Conservation (phyloP, 257 asterid genomes). For the Salvia splendens region DNA sequence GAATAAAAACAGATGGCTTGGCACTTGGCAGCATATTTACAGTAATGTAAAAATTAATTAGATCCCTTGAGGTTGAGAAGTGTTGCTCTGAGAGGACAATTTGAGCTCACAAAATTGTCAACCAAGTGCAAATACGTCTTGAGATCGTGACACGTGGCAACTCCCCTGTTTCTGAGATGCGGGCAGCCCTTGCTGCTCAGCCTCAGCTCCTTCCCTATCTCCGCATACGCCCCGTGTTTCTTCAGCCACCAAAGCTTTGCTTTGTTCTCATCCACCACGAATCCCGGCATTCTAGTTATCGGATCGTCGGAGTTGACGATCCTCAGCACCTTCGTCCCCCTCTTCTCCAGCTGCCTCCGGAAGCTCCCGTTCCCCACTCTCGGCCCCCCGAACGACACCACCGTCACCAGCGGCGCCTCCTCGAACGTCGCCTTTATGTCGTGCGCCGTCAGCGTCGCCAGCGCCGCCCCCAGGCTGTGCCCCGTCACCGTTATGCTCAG, state of each 20-base stretch:
- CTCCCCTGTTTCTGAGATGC: constrained; percentile 41
- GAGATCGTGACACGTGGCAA: constrained; percentile 73
- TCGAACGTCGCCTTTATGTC: constrained; percentile 60
- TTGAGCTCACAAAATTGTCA: constrained; percentile 55
- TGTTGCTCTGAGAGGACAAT: constrained; percentile 63
- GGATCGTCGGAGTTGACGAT: constrained; percentile 79
- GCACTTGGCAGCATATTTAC: too few relatives aligned
- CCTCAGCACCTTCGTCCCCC: constrained; percentile 64
- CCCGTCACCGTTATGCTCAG: constrained; percentile 91
- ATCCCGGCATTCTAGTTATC: constrained; percentile 80
- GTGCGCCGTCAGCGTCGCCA: constrained; percentile 81
- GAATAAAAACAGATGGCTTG: too few relatives aligned
- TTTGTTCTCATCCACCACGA: constrained; percentile 45
- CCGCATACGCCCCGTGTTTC: constrained; percentile 70
- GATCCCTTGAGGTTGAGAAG: too few relatives aligned
- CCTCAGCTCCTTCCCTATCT: constrained; percentile 77
- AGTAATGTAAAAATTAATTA: too few relatives aligned
- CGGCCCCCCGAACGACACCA: constrained; percentile 89
- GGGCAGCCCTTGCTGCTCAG: constrained; percentile 70
- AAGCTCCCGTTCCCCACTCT: constrained; percentile 73
- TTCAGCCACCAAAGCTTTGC: constrained; percentile 47
- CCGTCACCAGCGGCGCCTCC: constrained; percentile 73
- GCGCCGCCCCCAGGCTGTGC: constrained; percentile 91
- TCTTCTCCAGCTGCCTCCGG: constrained; percentile 51
- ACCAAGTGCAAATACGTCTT: constrained; percentile 80